Percentiles rank a stretch among this genome's conserved stretches.
These are phyloP conservation scores for Antarctomyces pellizariae DNA, from an alignment of 495 filamentous ascomycete species.

Conservation along the genomic window DNA sequence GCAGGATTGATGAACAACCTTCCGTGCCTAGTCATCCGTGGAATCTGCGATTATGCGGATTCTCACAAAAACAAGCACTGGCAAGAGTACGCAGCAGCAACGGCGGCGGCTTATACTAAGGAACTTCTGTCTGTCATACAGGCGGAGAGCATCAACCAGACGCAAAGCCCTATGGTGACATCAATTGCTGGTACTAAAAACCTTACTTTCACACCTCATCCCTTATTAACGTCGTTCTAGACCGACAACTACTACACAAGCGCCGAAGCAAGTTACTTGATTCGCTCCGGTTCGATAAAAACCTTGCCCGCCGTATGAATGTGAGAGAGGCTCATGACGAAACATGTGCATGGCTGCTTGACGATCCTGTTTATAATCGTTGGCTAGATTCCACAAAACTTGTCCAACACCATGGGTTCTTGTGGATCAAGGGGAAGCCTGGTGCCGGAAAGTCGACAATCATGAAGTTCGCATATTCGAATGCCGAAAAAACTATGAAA, in stretches of 20 bases:
- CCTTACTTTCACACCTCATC: no score
- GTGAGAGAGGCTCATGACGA: conserved; percentile 17
- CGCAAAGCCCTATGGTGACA: no score
- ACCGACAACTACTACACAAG: no score
- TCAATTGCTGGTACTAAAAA: no score
- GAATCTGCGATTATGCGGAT: conserved; percentile 18
- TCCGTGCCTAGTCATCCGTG: conserved; percentile 16
- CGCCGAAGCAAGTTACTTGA: conserved; percentile 10
- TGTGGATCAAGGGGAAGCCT: conserved; percentile 36
- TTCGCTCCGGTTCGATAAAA: conserved; percentile 16
- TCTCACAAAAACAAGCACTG: conserved; percentile 17
- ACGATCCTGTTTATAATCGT: conserved; percentile 16
- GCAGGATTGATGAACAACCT: conserved; percentile 19
- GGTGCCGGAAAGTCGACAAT: conserved; percentile 30
- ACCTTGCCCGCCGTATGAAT: conserved; percentile 16
- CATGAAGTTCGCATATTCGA: conserved; percentile 17
- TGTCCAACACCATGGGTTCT: conserved; percentile 21
- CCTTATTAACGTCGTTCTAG: no score
- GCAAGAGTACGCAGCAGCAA: conserved; percentile 15
- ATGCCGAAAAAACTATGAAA: conserved; percentile 4
- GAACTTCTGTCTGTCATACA: conserved; percentile 11
- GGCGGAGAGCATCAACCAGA: no score
- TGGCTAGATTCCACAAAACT: conserved; percentile 22
- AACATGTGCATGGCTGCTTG: conserved; percentile 28
- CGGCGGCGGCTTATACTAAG: conserved; percentile 14